Base-by-base conservation (phyloP, 164 flowering plant genomes). In the Magnolia officinalis region DNA sequence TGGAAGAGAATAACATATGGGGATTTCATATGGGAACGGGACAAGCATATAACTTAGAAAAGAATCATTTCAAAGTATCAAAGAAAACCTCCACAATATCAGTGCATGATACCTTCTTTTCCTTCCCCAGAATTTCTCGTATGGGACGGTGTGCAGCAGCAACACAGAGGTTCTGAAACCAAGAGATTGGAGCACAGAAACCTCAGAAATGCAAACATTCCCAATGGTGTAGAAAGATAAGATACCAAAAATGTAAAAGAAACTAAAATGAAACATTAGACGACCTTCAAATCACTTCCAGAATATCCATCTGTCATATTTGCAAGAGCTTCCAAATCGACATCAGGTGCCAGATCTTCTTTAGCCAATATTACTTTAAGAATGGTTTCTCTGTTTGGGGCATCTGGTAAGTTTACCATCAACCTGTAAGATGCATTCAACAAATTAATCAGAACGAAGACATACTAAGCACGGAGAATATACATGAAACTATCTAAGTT, bases 221-320 rank as follows among this genome's bases (percentile, higher is more conserved):
- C 29, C 3, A 23, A 26, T 72, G 9, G 10, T 26, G 77, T 61
- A 55, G 72, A 66, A 24, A 26, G 69, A 66, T 24, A 26, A 66
- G 69, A 66, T 24, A 23, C 16, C 69, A 66, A 26, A 8, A 66
- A 66, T 66, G 18, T 66, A 7, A 23, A 66, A 66, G 9, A 23
- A 66, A 21, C 14, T 13, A 50, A 8, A 50, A 8, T 49, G 58
- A 68, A 29, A 19, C 6, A 68, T 55, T 11, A 16, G 58, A 21
- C 51, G 79, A 95, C 99, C 98, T 94, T 96, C 58, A 96, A 77
- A 78, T 96, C 99, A 88, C 99, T 96, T 80, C 99, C 99, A 74
- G 99, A 96, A 79, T 93, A 96, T n/a, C 98, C 99, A 73, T 90
- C 95, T 9, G 98, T 90, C 94, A 93, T 89, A 77, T 79, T 90